These are phyloP conservation scores for Ascosphaera apis DNA, from an alignment of 2,329 filamentous ascomycete species.

Conservation along the genomic window DNA sequence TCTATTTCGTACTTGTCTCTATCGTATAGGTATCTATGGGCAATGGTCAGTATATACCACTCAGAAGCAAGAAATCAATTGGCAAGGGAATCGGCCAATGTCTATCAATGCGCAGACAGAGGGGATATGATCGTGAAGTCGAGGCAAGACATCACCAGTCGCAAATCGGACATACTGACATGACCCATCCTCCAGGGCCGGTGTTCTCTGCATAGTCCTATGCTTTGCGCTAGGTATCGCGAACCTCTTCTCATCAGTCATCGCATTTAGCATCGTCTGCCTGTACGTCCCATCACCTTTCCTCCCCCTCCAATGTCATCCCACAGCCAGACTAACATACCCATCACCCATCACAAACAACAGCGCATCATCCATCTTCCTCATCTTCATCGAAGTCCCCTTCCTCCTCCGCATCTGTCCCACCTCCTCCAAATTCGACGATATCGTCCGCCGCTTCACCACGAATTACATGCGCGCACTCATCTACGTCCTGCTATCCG, in stretches of 20 bases:
- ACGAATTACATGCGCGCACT: constrained; percentile 93
- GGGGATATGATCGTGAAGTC: too few species aligned
- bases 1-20: constrained; percentile 4
- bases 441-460: constrained; percentile 70
- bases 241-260: constrained; percentile 41
- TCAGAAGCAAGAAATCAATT: too few species aligned
- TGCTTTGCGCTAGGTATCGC: constrained; percentile 45
- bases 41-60: constrained; percentile 35
- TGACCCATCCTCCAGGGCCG: too few species aligned
- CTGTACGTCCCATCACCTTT: constrained; percentile 22
- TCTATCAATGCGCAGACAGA: too few species aligned
- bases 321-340: constrained; percentile 4
- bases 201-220: constrained; percentile 38
- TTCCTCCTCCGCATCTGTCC: constrained; percentile 94
- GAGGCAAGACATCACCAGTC: too few species aligned
- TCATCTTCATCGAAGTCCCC: constrained; percentile 75
- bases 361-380: constrained; percentile 47
- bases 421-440: constrained; percentile 73
- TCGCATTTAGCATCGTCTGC: constrained; percentile 36
- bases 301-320: neutral
- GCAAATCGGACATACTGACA: too few species aligned
- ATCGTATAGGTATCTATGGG: constrained; percentile 36
- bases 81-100: too few species aligned
- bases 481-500: constrained; percentile 60
- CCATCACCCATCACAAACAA: constrained; percentile 23